phyloP scores from a whole-genome alignment of 805 yeast species.

The Starmerella floricola region DNA sequence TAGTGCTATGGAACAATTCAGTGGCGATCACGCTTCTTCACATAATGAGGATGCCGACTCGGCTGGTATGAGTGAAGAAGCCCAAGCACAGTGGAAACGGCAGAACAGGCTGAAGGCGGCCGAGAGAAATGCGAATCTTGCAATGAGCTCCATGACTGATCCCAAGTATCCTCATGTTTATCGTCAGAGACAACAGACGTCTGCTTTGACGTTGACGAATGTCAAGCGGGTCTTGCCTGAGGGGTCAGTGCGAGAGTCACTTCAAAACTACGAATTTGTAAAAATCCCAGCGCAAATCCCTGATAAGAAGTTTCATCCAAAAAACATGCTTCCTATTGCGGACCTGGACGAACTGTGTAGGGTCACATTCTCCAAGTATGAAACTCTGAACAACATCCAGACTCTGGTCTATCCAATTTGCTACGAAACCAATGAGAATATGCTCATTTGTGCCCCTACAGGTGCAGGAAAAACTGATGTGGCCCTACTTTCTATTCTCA shows the following conservation, averaged over 20 bases:
- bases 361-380: conserved; percentile 72
- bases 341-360: conserved; percentile 68
- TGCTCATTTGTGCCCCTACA: conserved; percentile 94
- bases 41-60: too few relatives aligned
- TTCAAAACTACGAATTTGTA: conserved; percentile 60
- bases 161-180: conserved; percentile 78
- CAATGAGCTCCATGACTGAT: conserved; percentile 27
- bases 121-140: conserved; percentile 20
- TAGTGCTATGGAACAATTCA: not conserved
- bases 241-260: conserved; percentile 47
- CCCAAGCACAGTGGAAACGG: conserved; percentile 18
- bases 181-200: conserved; percentile 54
- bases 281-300: conserved; percentile 52
- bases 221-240: conserved; percentile 66
- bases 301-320: conserved; percentile 30
- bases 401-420: conserved; percentile 86
- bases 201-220: conserved; percentile 66
- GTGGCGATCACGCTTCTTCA: too few relatives aligned
- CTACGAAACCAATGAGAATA: conserved; percentile 82
- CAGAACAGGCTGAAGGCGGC: conserved; percentile 15
- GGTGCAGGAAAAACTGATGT: conserved; percentile 98
- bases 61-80: conserved; percentile 18
- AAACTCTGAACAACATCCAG: conserved; percentile 73
- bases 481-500: conserved; percentile 68
- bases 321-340: conserved; percentile 41